Conservation (phyloP, 2,329 filamentous ascomycete genomes). For the Nemania sp. region DNA sequence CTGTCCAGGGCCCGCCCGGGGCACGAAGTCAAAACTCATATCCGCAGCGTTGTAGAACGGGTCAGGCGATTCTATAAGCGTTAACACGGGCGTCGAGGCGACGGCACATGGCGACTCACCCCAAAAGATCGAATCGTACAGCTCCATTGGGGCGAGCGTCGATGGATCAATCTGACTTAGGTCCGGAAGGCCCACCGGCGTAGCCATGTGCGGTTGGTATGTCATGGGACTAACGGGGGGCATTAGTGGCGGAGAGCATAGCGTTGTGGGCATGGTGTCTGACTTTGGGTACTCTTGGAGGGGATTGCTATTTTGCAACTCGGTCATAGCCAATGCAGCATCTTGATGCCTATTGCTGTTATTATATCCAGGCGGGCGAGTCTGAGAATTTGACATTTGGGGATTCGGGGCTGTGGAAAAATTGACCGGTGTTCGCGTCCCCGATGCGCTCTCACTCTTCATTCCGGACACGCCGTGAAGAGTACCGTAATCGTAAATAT, state of each 20-base stretch:
- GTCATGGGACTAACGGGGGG: slow-evolving; percentile 40
- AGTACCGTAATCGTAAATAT: slow-evolving; percentile 75
- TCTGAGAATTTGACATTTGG: slow-evolving; percentile 46
- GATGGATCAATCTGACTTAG: slow-evolving; percentile 65
- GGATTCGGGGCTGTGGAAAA: slow-evolving; percentile 56
- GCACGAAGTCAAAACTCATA: slow-evolving; percentile 71
- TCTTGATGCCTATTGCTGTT: slow-evolving; percentile 71
- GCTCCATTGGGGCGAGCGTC: slow-evolving; percentile 73
- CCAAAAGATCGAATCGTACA: slow-evolving; percentile 77
- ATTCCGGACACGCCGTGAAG: slow-evolving; percentile 61
- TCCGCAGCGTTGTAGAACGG: slow-evolving; percentile 69
- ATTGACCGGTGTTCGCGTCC: slow-evolving; percentile 59
- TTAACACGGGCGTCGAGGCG: slow-evolving; percentile 33
- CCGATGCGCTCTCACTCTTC: slow-evolving; percentile 63
- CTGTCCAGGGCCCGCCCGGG: slow-evolving; percentile 69
- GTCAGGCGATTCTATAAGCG: slow-evolving; percentile 65
- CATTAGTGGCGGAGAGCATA: slow-evolving; percentile 7
- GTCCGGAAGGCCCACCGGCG: slow-evolving; percentile 55
- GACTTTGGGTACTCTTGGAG: slow-evolving; percentile 60
- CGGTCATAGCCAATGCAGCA: slow-evolving; percentile 73
- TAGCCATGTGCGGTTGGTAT: slow-evolving; percentile 52
- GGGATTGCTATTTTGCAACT: slow-evolving; percentile 69
- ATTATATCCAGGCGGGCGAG: slow-evolving; percentile 54
- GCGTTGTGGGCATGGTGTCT: slow-evolving; percentile 31
- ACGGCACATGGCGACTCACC: slow-evolving; percentile 59